Percentiles rank a stretch among this genome's conserved stretches.
phyloP scores from a whole-genome alignment of 305 asterid genomes.

The Fraxinus nigra region DNA sequence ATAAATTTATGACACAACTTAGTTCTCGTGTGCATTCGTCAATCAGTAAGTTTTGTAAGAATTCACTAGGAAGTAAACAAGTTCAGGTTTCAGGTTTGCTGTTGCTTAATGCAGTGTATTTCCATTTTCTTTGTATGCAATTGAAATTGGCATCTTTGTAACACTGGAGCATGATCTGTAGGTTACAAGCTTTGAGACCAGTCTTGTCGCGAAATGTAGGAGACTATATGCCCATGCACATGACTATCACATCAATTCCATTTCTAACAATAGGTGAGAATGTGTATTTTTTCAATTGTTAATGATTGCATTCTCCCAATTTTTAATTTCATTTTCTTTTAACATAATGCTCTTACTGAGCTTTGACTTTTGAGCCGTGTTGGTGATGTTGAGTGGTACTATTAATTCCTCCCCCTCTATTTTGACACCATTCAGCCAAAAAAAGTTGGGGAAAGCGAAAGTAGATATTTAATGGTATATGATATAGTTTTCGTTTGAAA shows the following conservation, averaged over 20 bases:
- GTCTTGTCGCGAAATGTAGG: slow-evolving; percentile 88
- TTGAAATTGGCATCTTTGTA: slow-evolving; percentile 10
- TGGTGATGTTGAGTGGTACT: not conserved
- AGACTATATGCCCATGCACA: slow-evolving; percentile 98
- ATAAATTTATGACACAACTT: not conserved
- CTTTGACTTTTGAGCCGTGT: not conserved
- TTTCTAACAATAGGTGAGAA: slow-evolving; percentile 88
- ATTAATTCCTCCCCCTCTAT: slow-evolving; percentile 1
- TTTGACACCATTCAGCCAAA: slow-evolving; percentile 13
- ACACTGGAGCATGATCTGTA: slow-evolving; percentile 33
- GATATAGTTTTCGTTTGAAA: not conserved
- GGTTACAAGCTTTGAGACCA: slow-evolving; percentile 90
- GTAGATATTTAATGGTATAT: not conserved
- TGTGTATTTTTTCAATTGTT: slow-evolving; percentile 20
- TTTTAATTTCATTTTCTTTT: not conserved
- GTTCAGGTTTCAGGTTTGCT: not conserved
- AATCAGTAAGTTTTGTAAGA: not conserved
- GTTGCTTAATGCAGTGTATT: slow-evolving; percentile 20
- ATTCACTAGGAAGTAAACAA: not conserved
- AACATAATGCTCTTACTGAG: not conserved
- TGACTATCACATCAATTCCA: slow-evolving; percentile 96
- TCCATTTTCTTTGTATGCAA: slow-evolving; percentile 4
- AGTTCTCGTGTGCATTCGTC: not conserved
- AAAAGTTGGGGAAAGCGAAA: not conserved
- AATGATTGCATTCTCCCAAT: not conserved